Conservation (phyloP, 192 early-diverging fungal genomes). For the Irineochytrium annulatum region DNA sequence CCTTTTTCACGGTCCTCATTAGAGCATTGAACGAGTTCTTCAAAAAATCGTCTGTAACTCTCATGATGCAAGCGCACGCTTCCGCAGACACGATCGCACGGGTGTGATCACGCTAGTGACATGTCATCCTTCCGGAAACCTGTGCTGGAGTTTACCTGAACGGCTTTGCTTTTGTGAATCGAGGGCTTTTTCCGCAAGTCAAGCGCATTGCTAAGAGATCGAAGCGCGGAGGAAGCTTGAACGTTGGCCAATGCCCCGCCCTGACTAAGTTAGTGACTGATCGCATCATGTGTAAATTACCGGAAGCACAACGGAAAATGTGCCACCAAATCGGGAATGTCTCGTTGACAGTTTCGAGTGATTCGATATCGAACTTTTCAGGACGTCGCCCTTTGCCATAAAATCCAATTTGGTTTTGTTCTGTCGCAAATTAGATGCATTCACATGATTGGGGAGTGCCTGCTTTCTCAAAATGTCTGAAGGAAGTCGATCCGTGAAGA, state of each 20-base stretch:
- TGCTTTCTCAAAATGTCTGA: conserved; percentile 20
- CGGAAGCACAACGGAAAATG: conserved; percentile 30
- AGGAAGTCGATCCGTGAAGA: conserved; percentile 53
- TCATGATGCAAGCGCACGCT: conserved; percentile 18
- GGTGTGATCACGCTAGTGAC: conserved; percentile 1
- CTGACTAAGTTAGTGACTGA: conserved; percentile 3
- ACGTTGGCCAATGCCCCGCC: background rate
- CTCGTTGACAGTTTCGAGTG: conserved; percentile 21
- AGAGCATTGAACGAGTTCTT: conserved; percentile 46
- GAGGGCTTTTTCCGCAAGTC: background rate
- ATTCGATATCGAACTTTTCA: conserved; percentile 4
- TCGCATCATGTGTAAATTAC: conserved; percentile 13
- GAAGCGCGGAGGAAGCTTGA: background rate
- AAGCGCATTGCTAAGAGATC: background rate
- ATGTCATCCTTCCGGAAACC: conserved; percentile 3
- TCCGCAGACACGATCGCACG: conserved; percentile 8
- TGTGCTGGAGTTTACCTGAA: background rate
- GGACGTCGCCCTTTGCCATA: conserved; percentile 21
- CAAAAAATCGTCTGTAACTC: conserved; percentile 30
- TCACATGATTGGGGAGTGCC: background rate
- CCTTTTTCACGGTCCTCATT: conserved; percentile 32
- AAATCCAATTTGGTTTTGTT: too few species aligned
- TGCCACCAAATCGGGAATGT: conserved; percentile 46
- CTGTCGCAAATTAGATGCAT: background rate
- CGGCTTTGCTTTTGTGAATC: background rate